A percentile compares a stretch with the other conserved stretches of the same genome.
phyloP scores from a whole-genome alignment of 139 green algal species.

The Gonium pectorale region DNA sequence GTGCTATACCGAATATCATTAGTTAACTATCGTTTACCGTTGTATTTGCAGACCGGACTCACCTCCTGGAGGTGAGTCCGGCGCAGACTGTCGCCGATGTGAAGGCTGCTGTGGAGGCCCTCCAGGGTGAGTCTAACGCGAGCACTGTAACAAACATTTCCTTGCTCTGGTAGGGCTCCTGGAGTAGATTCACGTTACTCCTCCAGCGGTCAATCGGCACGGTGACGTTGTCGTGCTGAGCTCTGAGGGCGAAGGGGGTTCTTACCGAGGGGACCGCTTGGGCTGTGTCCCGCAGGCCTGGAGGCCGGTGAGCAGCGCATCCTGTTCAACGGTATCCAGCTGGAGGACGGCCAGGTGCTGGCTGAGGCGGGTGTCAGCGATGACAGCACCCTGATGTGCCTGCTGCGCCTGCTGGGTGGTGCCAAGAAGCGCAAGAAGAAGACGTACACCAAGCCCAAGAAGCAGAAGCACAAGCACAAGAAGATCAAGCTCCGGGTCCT shows the following conservation, averaged over 20 bases:
- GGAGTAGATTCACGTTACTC: too few species aligned
- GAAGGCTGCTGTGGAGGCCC: conserved; percentile 79
- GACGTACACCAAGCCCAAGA: conserved; percentile 99
- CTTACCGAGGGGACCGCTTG: too few species aligned
- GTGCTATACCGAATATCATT: too few species aligned
- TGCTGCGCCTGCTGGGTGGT: conserved; percentile 93
- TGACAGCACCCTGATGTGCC: conserved; percentile 84
- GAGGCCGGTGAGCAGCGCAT: conserved; percentile 79
- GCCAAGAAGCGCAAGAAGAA: conserved; percentile 99
- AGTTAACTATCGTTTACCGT: not conserved
- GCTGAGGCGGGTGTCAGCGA: conserved; percentile 82
- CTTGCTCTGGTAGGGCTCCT: too few species aligned
- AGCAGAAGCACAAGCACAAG: conserved; percentile 99
- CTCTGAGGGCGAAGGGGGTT: too few species aligned
- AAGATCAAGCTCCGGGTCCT: conserved; percentile 94
- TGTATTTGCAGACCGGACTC: conserved; percentile 77
- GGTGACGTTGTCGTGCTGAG: too few species aligned
- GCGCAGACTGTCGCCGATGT: conserved; percentile 83
- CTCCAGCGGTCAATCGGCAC: too few species aligned
- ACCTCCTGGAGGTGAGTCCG: conserved; percentile 79
- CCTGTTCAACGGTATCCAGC: conserved; percentile 85
- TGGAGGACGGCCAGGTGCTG: conserved; percentile 81
- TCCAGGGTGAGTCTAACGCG: conserved; percentile 80
- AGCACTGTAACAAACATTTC: too few species aligned
- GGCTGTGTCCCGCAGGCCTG: conserved; percentile 68